A percentile compares a stretch with the other conserved stretches of the same genome.
phyloP scores from a whole-genome alignment of 2,329 filamentous ascomycete species.

The Pyrenochaeta sp. region DNA sequence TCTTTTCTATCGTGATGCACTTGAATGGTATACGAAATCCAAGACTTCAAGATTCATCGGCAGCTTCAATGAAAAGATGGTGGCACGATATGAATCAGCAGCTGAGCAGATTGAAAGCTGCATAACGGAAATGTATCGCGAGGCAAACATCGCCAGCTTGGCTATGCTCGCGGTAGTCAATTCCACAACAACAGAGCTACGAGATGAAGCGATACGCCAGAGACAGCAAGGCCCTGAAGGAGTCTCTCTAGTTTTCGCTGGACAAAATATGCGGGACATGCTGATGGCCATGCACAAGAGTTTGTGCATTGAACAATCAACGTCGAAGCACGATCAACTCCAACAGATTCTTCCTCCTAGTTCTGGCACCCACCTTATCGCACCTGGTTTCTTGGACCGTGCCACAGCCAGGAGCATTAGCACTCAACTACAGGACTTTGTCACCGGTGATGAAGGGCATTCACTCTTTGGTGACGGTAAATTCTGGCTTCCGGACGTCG shows the following conservation, averaged over 20 bases:
- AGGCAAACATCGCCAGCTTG: not conserved
- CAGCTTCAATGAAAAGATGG: slow-evolving; percentile 21
- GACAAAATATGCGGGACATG: slow-evolving; percentile 2
- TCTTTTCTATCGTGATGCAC: slow-evolving; percentile 11
- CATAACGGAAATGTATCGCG: slow-evolving; percentile 10
- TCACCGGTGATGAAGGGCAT: slow-evolving; percentile 20
- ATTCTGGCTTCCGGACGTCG: slow-evolving; percentile 11
- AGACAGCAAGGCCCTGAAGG: too few species aligned
- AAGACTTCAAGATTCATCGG: slow-evolving; percentile 14
- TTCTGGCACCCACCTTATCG: too few species aligned
- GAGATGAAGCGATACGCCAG: not conserved
- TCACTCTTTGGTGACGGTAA: slow-evolving; percentile 11
- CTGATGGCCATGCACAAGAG: not conserved
- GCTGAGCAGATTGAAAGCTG: slow-evolving; percentile 6
- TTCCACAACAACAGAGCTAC: not conserved
- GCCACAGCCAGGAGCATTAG: too few species aligned
- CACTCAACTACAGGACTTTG: slow-evolving; percentile 3
- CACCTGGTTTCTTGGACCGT: too few species aligned
- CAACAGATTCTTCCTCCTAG: too few species aligned
- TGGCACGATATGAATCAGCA: slow-evolving; percentile 7
- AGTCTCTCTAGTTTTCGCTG: not conserved
- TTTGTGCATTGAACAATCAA: not conserved
- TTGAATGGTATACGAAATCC: slow-evolving; percentile 20
- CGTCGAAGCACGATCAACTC: not conserved
- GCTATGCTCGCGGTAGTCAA: not conserved